Base-by-base conservation (phyloP, 495 filamentous ascomycete genomes). In the Thozetella sp. region DNA sequence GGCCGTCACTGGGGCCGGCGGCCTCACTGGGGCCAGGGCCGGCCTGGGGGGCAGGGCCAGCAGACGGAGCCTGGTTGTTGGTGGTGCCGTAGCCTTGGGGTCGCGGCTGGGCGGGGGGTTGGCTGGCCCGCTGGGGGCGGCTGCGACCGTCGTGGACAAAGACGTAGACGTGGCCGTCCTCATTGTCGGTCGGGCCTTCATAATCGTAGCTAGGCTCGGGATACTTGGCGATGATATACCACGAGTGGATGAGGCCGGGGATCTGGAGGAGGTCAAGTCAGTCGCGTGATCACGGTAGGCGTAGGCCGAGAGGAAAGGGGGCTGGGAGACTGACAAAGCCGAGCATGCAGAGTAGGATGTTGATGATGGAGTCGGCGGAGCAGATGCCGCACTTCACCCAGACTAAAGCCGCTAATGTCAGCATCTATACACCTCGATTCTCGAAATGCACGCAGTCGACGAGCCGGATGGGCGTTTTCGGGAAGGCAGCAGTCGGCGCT, bases 321-420 rank as follows among this genome's bases (percentile, higher is more conserved):
- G 43, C 40, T 46, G 25, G 50, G 34, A 53, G 52, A 67, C 79
- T 50, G 71, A 84, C 79, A 74, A 85, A 96, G 73, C 96, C 94
- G 48, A 99, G 90, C 51, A 85, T 77, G 77, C 89, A 93, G 63
- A 99, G 92, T 55, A 92, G 89, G 73, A 99, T 85, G 79, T 98
- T 98, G 81, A 99, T 97, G 69, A 98, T 63, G 25, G 89, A 92
- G 82, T 98, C 96, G 43, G 91, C 93, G 56, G 87, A 90, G 83
- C 95, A 99, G 77, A 99, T 83, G 63, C 95, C 95, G 70, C 86
- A 75, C 78, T 98, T 99, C 51, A 99, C 90, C 94, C 94, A 97
- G 63, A 97, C 94, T 96, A 61, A 57, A 78, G 73, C 45, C 52
- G 59, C 58, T 56, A 23, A 22, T 46, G 60, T 66, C 63, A 68